phyloP scores from a whole-genome alignment of 768 basidiomycete genomes.

The Amanita rimosa region DNA sequence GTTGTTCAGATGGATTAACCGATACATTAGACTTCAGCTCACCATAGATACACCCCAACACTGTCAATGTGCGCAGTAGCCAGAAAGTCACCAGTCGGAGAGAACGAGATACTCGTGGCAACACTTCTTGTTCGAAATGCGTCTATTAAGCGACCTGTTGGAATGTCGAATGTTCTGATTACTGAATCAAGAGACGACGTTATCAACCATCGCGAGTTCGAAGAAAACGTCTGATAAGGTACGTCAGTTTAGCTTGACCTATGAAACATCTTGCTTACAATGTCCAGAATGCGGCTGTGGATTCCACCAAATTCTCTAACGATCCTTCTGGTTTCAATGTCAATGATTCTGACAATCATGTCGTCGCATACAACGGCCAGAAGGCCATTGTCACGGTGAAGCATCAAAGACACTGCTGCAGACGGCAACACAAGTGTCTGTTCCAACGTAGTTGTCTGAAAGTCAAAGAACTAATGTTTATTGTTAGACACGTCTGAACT shows the following conservation, averaged over 20 bases:
- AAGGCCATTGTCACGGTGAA: constrained; percentile 81
- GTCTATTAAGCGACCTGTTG: constrained; percentile 86
- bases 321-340: constrained; percentile 79
- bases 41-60: constrained; percentile 94
- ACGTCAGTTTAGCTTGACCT: constrained; percentile 4
- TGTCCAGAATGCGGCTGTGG: constrained; percentile 76
- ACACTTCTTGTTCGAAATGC: constrained; percentile 82
- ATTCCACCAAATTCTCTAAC: constrained; percentile 88
- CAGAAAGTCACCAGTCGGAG: constrained; percentile 91
- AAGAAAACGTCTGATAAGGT: constrained; percentile 70
- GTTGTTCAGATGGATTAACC: constrained; percentile 1
- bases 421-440: constrained; percentile 59
- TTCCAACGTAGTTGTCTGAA: constrained; percentile 73
- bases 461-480: constrained; percentile 80
- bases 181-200: constrained; percentile 81
- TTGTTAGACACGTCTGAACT: not conserved
- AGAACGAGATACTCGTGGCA: constrained; percentile 86
- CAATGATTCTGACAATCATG: constrained; percentile 71
- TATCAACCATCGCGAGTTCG: constrained; percentile 91
- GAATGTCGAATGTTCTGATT: constrained; percentile 93
- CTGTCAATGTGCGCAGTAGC: constrained; percentile 93
- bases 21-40: constrained; percentile 9
- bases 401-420: constrained; percentile 51
- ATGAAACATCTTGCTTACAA: constrained; percentile 36
- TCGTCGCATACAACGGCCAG: constrained; percentile 84